Evolutionary conservation across 352 stramenopile genomes (phyloP), one percentile per base, ranked within the genome.

Genomic region (Phytophthora pseudosyringae): DNA sequence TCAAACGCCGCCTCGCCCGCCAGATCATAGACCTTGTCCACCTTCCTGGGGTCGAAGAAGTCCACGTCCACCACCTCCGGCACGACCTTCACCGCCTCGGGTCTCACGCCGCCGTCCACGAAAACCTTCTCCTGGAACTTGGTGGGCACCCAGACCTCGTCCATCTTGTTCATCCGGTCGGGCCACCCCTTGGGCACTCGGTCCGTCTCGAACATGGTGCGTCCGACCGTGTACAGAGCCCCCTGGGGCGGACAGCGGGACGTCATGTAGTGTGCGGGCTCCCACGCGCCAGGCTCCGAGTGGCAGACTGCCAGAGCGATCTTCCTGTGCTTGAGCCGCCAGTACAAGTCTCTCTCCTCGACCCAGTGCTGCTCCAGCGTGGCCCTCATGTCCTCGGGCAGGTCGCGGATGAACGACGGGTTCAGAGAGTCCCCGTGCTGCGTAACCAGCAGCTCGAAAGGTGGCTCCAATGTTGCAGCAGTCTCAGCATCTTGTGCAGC

Each of bases 191-290:
- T 78, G 6, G 94, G 93, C 48, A 98, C 73, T 57, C 94, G 82
- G 65, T 98, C 94, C 36, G 93, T 98, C 75, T 98, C 94, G 58
- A 98, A 98, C 94, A 98, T 98, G 2, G 94, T 98, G 2, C 94
- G 64, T 11, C 94, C 94, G 7, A 98, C 81, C 0, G 56, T 80
- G 64, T 91, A 97, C 46, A 45, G 46, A 5, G 80, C 69, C 0
- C 68, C 59, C 2, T 59, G 16, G 0, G 86, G 86, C 7, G 85
- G 90, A 75, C 84, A 97, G 16, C 69, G 72, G 13, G 79, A 86
- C 25, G 81, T 92, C 45, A 70, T 76, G 66, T 95, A 97, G 38
- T 69, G 64, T 1, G 88, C 76, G 1, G 82, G 85, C n/a, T 93
- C 64, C 94, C 94, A 98, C 13, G 92, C 94, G 0, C 94, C 94